Conservation (phyloP, 2,329 filamentous ascomycete species). For the Cladosporium sp. region DNA sequence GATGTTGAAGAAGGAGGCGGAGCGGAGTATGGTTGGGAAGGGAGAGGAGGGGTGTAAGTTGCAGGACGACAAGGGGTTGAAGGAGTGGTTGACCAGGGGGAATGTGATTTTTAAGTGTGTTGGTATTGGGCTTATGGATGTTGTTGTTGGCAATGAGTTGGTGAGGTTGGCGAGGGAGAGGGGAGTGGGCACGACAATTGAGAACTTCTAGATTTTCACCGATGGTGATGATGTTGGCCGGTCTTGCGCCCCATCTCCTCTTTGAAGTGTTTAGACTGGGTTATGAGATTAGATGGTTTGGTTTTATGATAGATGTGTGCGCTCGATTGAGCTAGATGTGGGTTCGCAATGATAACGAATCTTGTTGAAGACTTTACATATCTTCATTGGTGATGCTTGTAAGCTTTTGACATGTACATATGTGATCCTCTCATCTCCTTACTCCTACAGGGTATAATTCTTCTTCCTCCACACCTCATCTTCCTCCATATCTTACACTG, state of each 20-base stretch:
- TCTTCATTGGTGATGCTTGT: background rate
- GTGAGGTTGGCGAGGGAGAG: constrained; percentile 53
- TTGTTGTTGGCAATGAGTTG: constrained; percentile 58
- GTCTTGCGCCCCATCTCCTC: too few species aligned
- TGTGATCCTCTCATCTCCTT: background rate
- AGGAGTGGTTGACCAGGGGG: constrained; percentile 56
- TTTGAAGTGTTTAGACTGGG: too few species aligned
- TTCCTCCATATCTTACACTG: background rate
- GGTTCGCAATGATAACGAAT: background rate
- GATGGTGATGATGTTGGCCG: background rate
- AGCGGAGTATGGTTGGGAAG: constrained; percentile 29
- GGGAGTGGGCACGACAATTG: constrained; percentile 52
- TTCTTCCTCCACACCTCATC: background rate
- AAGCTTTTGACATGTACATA: background rate
- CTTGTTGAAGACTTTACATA: background rate
- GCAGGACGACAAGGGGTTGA: constrained; percentile 39
- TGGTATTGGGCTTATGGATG: constrained; percentile 64
- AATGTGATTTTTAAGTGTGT: constrained; percentile 69
- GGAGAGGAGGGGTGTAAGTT: constrained; percentile 27
- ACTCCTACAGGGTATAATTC: constrained; percentile 6
- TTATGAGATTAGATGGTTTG: too few species aligned
- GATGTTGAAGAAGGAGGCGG: constrained; percentile 56
- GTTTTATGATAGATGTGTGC: too few species aligned
- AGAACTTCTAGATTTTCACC: constrained; percentile 37
- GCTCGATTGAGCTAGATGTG: too few species aligned